A percentile compares a stretch with the other conserved stretches of the same genome.
phyloP scores from a whole-genome alignment of 2,329 filamentous ascomycete species.

The Didymella keratinophila region DNA sequence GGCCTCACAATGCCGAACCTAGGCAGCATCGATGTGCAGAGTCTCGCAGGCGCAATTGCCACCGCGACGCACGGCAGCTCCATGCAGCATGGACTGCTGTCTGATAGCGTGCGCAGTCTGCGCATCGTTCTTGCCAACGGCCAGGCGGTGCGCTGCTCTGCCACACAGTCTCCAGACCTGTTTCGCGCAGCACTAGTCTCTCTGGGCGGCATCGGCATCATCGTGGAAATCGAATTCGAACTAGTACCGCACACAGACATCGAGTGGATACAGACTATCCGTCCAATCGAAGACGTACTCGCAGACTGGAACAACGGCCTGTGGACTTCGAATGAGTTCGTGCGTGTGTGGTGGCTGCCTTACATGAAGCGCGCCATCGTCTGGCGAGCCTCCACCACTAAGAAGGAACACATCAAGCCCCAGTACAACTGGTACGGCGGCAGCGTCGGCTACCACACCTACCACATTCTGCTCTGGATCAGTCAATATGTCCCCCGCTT shows the following conservation, averaged over 20 bases:
- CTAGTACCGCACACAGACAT: slow-evolving; percentile 84
- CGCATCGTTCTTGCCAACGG: slow-evolving; percentile 86
- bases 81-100: slow-evolving; percentile 81
- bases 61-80: slow-evolving; percentile 95
- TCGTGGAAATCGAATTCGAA: slow-evolving; percentile 86
- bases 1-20: slow-evolving; percentile 90
- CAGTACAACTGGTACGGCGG: slow-evolving; percentile 81
- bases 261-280: slow-evolving; percentile 82
- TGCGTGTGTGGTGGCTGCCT: slow-evolving; percentile 97
- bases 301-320: slow-evolving; percentile 74
- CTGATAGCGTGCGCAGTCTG: slow-evolving; percentile 76
- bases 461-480: slow-evolving; percentile 87
- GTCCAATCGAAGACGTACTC: slow-evolving; percentile 73
- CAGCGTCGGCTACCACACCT: slow-evolving; percentile 82
- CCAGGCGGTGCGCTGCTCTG: slow-evolving; percentile 72
- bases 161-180: slow-evolving; percentile 73
- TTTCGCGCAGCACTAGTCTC: slow-evolving; percentile 89
- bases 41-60: slow-evolving; percentile 87
- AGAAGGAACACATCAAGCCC: slow-evolving; percentile 66
- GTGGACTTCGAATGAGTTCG: slow-evolving; percentile 87
- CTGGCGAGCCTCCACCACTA: slow-evolving; percentile 85
- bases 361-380: slow-evolving; percentile 88
- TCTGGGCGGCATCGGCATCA: slow-evolving; percentile 87
- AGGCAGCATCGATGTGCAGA: slow-evolving; percentile 94
- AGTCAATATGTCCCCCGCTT: slow-evolving; percentile 79